These are phyloP conservation scores for Globisporangium recalcitrans DNA, from an alignment of 352 stramenopile genomes.

Conservation along the genomic window DNA sequence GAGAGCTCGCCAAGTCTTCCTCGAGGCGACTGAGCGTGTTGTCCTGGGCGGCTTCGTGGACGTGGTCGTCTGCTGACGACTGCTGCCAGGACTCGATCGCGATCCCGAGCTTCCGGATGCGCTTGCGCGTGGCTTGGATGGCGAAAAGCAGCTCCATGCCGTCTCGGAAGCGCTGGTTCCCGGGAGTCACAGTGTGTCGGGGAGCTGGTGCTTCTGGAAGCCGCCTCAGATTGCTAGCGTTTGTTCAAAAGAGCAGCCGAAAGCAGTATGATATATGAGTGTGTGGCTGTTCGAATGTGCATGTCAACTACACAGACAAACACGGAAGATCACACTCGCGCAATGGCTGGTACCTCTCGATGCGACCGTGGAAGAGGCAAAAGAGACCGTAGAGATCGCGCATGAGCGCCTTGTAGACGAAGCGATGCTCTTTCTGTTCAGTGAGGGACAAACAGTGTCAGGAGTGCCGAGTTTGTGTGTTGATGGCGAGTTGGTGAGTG, in stretches of 20 bases:
- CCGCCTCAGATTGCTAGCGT: conserved; percentile 17
- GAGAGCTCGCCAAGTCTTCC: conserved; percentile 9
- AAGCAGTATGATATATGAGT: not conserved
- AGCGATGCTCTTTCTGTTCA: conserved; percentile 32
- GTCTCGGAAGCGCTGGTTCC: conserved; percentile 15
- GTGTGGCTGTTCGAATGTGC: not conserved
- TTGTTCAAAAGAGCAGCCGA: not conserved
- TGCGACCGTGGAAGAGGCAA: conserved; percentile 45
- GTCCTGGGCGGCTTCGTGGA: conserved; percentile 1
- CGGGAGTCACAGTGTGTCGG: not conserved
- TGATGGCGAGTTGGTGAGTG: no score
- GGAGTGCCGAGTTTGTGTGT: no score
- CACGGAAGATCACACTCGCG: not conserved
- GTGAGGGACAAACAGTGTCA: not conserved
- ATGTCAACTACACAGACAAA: not conserved
- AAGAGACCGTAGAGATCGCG: conserved; percentile 48
- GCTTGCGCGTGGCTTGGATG: conserved; percentile 32
- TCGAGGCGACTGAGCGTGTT: conserved; percentile 1
- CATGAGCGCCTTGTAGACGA: conserved; percentile 33
- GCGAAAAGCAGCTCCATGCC: conserved; percentile 48
- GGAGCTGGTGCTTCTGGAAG: not conserved
- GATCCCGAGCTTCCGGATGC: conserved; percentile 39
- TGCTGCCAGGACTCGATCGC: conserved; percentile 21
- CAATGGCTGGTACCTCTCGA: conserved; percentile 36
- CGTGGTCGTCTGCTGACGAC: conserved; percentile 8